Evolutionary conservation across 768 basidiomycete species (phyloP).

Genomic region (Trametopsis cervina): DNA sequence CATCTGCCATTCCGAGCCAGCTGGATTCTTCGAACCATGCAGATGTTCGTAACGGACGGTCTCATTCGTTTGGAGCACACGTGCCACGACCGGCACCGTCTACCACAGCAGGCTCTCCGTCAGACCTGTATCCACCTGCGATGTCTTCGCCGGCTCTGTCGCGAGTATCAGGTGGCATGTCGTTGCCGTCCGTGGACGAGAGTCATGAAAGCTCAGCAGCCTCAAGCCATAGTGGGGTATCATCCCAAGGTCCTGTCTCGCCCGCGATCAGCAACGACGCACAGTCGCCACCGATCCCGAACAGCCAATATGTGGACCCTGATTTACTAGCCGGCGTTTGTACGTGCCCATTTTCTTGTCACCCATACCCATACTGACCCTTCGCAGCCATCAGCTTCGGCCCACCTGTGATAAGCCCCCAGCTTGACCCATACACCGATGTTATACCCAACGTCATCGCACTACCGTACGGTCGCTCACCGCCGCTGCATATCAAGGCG

Average conservation of each 20-base stretch:
- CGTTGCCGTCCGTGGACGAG: neutral
- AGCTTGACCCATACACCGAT: constrained; percentile 40
- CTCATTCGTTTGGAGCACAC: constrained; percentile 8
- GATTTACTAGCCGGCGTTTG: constrained; percentile 34
- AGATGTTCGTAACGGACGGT: constrained; percentile 5
- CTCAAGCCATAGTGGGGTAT: no score
- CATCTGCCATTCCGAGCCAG: neutral
- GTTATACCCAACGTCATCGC: constrained; percentile 69
- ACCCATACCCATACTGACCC: constrained; percentile 2
- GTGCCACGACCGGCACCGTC: neutral
- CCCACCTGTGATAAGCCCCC: constrained; percentile 45
- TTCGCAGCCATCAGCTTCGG: constrained; percentile 60
- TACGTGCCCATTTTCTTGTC: constrained; percentile 31
- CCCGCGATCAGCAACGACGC: neutral
- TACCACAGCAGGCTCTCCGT: neutral
- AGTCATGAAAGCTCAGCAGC: neutral
- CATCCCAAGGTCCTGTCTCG: no score
- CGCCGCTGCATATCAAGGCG: constrained; percentile 67
- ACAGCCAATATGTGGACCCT: constrained; percentile 18
- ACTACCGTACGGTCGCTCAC: constrained; percentile 60
- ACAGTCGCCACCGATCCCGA: constrained; percentile 1
- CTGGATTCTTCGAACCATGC: neutral
- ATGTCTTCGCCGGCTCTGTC: neutral
- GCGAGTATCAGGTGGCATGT: neutral
- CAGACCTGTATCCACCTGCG: neutral